A percentile compares a stretch with the other conserved stretches of the same genome.
Evolutionary conservation across 2,329 filamentous ascomycete species (phyloP).

Genomic region (Penicillium rolfsii): DNA sequence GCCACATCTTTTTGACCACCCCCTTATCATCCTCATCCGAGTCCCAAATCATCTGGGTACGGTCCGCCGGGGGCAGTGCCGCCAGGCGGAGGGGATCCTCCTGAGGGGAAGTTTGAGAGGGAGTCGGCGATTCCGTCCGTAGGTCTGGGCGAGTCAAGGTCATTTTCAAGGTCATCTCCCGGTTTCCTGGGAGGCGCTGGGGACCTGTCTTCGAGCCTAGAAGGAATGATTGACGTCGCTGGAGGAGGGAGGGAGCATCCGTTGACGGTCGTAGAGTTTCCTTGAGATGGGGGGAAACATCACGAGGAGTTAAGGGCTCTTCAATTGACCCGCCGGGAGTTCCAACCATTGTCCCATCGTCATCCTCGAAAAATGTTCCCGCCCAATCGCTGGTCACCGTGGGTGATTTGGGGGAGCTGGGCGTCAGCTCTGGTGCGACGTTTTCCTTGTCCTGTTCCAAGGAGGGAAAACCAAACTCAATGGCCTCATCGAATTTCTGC

Average conservation of each 20-base stretch:
- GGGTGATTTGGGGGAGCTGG: conserved; percentile 34
- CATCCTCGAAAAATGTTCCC: conserved; percentile 56
- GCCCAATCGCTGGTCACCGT: conserved; percentile 51
- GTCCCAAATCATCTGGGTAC: conserved; percentile 49
- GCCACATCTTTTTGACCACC: conserved; percentile 50
- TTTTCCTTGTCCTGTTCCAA: conserved; percentile 41
- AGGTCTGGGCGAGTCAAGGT: conserved; percentile 89
- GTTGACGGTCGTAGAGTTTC: conserved; percentile 19
- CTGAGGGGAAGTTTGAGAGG: conserved; percentile 61
- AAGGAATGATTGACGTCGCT: conserved; percentile 24
- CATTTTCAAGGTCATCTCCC: conserved; percentile 97
- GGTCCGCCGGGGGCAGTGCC: conserved; percentile 52
- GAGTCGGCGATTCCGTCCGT: conserved; percentile 49
- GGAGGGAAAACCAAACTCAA: conserved; percentile 86
- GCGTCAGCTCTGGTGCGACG: conserved; percentile 20
- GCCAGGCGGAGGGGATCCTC: conserved; percentile 61
- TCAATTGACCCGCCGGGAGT: conserved; percentile 29
- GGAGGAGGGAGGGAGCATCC: conserved; percentile 21
- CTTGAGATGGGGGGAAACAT: conserved; percentile 13
- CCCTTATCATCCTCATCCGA: conserved; percentile 45
- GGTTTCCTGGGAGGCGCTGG: conserved; percentile 61
- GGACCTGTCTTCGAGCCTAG: conserved; percentile 45
- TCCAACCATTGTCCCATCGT: conserved; percentile 50
- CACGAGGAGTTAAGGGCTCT: conserved; percentile 9
- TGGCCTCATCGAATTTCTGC: conserved; percentile 92